These are phyloP conservation scores for Juncus inflexus DNA, from an alignment of 176 grass and related monocot species.

Conservation along the genomic window DNA sequence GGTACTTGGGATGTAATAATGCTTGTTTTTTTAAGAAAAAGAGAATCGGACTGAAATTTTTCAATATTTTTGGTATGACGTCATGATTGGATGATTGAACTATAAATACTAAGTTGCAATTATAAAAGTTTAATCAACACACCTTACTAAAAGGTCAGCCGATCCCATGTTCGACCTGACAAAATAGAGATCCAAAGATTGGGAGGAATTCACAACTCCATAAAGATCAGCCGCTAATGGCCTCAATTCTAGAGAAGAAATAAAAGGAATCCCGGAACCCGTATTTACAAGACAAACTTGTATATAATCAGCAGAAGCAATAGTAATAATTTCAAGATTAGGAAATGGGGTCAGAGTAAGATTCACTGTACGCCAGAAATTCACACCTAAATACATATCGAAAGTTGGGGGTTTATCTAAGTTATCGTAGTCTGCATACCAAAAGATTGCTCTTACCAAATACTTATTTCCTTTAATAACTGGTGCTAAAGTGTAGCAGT, in stretches of 20 bases:
- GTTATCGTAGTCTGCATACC: constrained; percentile 45
- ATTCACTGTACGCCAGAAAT: constrained; percentile 31
- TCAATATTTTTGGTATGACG: not conserved
- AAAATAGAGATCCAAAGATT: constrained; percentile 17
- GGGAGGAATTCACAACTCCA: constrained; percentile 29
- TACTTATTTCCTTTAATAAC: constrained; percentile 41
- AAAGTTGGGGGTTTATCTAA: constrained; percentile 34
- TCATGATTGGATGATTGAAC: not conserved
- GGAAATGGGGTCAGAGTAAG: constrained; percentile 17
- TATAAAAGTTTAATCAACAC: constrained; percentile 29
- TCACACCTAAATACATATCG: constrained; percentile 43
- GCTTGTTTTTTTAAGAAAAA: not conserved
- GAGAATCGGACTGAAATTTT: not conserved
- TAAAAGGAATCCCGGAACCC: constrained; percentile 40
- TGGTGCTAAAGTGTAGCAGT: constrained; percentile 46
- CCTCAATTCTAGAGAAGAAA: constrained; percentile 47
- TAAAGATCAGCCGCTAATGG: constrained; percentile 31
- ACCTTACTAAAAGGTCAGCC: constrained; percentile 27
- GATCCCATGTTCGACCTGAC: not conserved
- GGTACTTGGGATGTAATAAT: not conserved
- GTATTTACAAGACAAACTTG: constrained; percentile 44
- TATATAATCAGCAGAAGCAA: constrained; percentile 36
- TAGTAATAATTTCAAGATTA: constrained; percentile 34
- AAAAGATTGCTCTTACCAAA: constrained; percentile 38
- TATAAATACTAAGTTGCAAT: not conserved